Base-by-base conservation (phyloP, 768 basidiomycete genomes). In the Kwoniella newhampshirensis region DNA sequence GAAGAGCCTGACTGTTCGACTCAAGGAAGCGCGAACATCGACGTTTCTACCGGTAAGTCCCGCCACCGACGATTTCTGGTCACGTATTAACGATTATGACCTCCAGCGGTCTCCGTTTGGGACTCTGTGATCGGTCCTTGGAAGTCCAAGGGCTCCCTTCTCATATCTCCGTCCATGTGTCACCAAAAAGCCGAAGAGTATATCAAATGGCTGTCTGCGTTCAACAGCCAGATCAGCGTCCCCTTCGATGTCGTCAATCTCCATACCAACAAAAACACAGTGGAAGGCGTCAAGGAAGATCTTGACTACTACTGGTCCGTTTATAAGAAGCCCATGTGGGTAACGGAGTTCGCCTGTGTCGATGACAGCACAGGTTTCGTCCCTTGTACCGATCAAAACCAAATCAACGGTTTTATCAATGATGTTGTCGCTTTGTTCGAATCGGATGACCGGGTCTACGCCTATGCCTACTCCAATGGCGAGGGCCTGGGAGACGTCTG, bases 1-100 rank as follows among this genome's bases (percentile, higher is more conserved):
- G 70, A 77, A 47, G 77, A 77, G 57, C 77, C 77, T n/a, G 77
- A 77, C 51, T 77, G 77, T 49, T 54, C 63, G 11, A 60, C 68
- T 13, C 53, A 60, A 17, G 64, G 63, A 8, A 64, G 59, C 20
- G 59, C 72, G 15, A 59, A 54, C 44, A 58, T 74, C 23, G 64
- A 53, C 32, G 58, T 61, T 35, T n/a, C 36, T 12, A 50, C 60
- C 26, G 68, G 60, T 64, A 30, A 50, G 53, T 62, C 9, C 28
- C 40, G 28, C 20, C 30, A 25, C 20, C 4, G 13, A 15, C 21
- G 13, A 13, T 37, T 18, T 17, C 25, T 17, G 37, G 21, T 18
- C 5, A 35, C 20, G 30, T 25, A 35, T 48, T 55, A 17, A 52
- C 39, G 28, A n/a, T 21, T 45, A 1, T 23, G 26, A 5, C 20